A percentile compares a stretch with the other conserved stretches of the same genome.
Evolutionary conservation across 495 filamentous ascomycete species (phyloP).

Genomic region (Daldinia decipiens): DNA sequence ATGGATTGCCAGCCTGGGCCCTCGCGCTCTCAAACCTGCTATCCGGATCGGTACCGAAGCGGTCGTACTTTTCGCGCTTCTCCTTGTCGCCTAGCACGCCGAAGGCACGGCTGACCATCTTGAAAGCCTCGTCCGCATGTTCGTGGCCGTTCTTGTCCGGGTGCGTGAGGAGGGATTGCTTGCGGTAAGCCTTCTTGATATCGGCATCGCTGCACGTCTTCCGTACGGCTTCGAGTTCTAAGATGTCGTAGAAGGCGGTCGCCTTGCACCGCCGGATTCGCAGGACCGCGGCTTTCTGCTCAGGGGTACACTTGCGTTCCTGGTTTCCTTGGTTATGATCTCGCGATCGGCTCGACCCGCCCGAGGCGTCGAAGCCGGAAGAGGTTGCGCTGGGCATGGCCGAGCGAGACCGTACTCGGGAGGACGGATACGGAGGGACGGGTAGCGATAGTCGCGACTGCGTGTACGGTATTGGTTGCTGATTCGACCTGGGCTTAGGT

Average conservation of each 20-base stretch:
- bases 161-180: constrained; percentile 87
- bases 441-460: not conserved
- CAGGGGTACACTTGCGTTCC: constrained; percentile 85
- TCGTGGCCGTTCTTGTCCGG: constrained; percentile 99
- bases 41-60: constrained; percentile 91
- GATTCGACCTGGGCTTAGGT: not conserved
- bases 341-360: constrained; percentile 74
- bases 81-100: constrained; percentile 92
- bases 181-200: constrained; percentile 95
- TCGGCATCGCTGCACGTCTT: constrained; percentile 76
- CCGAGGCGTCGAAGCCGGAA: constrained; percentile 73
- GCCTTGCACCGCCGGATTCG: constrained; percentile 83
- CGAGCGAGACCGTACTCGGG: constrained; percentile 21
- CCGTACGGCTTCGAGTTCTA: constrained; percentile 70
- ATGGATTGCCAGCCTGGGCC: constrained; percentile 69
- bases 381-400: constrained; percentile 81
- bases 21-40: constrained; percentile 75
- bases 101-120: constrained; percentile 95
- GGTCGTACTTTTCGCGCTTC: constrained; percentile 87
- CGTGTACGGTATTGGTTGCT: not conserved
- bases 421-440: not conserved
- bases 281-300: constrained; percentile 89
- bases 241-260: constrained; percentile 91
- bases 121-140: constrained; percentile 96
- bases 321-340: constrained; percentile 95